These are phyloP conservation scores for Auricularia auricula-judae DNA, from an alignment of 768 basidiomycete species.

Conservation along the genomic window DNA sequence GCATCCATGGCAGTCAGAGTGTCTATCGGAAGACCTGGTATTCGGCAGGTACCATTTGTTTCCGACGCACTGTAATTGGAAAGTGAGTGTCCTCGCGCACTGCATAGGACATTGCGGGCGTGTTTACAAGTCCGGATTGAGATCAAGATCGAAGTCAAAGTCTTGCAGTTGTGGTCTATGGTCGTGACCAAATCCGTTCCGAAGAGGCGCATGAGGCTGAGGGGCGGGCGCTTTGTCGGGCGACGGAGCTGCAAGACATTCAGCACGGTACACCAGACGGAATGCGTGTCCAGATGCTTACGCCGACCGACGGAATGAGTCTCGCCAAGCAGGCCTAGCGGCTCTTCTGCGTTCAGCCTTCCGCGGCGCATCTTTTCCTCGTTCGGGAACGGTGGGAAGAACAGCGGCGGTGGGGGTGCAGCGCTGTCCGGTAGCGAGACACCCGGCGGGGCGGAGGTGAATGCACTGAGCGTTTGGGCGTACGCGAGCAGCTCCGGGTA, in stretches of 20 bases:
- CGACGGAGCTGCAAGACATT: background rate
- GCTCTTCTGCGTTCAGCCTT: slow-evolving; percentile 67
- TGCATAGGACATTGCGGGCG: background rate
- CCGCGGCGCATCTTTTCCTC: slow-evolving; percentile 87
- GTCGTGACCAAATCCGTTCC: slow-evolving; percentile 32
- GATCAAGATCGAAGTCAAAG: slow-evolving; percentile 74
- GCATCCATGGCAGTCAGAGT: too few relatives aligned
- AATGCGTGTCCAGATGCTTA: slow-evolving; percentile 22
- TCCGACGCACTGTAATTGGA: too few relatives aligned
- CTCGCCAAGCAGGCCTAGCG: slow-evolving; percentile 67
- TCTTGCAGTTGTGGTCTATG: slow-evolving; percentile 53
- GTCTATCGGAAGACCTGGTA: too few relatives aligned
- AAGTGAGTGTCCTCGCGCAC: background rate
- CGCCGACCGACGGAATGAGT: slow-evolving; percentile 72
- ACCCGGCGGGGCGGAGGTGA: slow-evolving; percentile 82
- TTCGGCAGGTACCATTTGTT: too few relatives aligned
- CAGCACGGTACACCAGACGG: background rate
- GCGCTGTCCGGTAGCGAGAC: slow-evolving; percentile 56
- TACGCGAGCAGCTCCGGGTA: slow-evolving; percentile 77
- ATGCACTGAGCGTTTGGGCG: slow-evolving; percentile 74
- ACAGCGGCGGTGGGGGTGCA: slow-evolving; percentile 63
- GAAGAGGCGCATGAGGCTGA: slow-evolving; percentile 52
- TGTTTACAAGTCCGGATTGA: slow-evolving; percentile 64
- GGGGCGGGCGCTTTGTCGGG: background rate
- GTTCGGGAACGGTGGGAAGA: slow-evolving; percentile 86